Evolutionary conservation across 2,329 filamentous ascomycete genomes (phyloP).

Genomic region (Fusarium sterilihyphosum): DNA sequence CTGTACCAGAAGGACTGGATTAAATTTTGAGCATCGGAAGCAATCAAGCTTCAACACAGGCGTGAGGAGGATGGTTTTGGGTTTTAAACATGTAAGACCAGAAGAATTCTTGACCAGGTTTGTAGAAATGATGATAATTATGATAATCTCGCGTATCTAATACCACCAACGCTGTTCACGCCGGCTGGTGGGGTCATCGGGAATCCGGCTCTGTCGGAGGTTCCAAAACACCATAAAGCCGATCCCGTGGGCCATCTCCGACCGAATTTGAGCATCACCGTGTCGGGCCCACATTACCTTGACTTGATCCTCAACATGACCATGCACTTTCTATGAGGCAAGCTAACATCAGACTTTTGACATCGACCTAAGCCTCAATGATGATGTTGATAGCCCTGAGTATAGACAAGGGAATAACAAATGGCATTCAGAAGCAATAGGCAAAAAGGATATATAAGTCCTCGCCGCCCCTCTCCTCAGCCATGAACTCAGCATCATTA

Average conservation of each 20-base stretch:
- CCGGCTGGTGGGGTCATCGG: neutral
- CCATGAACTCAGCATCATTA: neutral
- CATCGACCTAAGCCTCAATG: neutral
- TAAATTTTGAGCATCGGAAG: neutral
- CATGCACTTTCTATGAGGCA: neutral
- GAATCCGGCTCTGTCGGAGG: constrained; percentile 25
- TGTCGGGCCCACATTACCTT: neutral
- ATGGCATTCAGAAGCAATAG: neutral
- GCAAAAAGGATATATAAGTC: neutral
- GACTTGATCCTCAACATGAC: neutral
- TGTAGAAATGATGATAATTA: neutral
- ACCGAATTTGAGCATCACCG: constrained; percentile 11
- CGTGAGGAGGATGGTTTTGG: neutral
- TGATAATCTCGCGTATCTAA: neutral
- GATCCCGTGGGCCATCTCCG: constrained; percentile 27
- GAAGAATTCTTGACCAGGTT: neutral
- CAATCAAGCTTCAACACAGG: neutral
- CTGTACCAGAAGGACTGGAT: constrained; percentile 17
- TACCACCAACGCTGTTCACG: neutral
- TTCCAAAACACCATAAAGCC: constrained; percentile 26
- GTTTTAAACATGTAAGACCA: neutral
- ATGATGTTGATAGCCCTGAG: neutral
- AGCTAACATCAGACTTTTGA: neutral
- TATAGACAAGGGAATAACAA: neutral
- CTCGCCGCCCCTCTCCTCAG: neutral